Evolutionary conservation across 2,329 filamentous ascomycete species (phyloP).

Genomic region (Zymoseptoria passerinii): DNA sequence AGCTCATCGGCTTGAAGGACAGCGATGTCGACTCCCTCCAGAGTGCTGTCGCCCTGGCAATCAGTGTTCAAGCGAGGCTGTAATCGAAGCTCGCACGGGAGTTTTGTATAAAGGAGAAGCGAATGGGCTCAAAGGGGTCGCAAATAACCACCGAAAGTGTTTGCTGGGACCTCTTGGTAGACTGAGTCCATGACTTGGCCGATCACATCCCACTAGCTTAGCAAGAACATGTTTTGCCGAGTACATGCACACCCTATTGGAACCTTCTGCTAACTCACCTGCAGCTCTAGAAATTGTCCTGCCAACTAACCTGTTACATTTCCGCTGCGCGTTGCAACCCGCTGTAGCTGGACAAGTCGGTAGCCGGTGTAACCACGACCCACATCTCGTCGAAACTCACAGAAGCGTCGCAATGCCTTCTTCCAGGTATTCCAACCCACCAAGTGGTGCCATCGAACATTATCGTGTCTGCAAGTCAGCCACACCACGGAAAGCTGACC

Average conservation of each 20-base stretch:
- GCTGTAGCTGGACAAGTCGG: background rate
- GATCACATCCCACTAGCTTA: too few species aligned
- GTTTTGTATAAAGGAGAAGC: background rate
- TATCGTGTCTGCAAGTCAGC: background rate
- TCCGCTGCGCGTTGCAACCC: background rate
- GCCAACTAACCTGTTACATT: background rate
- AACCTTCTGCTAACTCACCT: background rate
- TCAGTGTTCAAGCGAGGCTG: conserved; percentile 17
- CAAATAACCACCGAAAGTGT: background rate
- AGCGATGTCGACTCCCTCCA: conserved; percentile 45
- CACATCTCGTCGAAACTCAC: background rate
- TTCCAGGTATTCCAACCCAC: background rate
- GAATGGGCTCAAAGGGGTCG: background rate
- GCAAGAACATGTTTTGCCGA: background rate
- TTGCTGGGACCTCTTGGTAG: background rate
- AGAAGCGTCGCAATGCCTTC: background rate
- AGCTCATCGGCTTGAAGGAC: conserved; percentile 40
- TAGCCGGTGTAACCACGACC: background rate
- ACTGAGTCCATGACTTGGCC: background rate
- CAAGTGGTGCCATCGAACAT: background rate
- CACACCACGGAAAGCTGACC: too few species aligned
- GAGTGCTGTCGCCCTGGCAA: conserved; percentile 35
- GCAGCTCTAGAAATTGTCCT: background rate
- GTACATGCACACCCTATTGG: background rate
- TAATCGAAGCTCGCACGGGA: background rate